A percentile compares a stretch with the other conserved stretches of the same genome.
Conservation (phyloP, 257 asterid genomes). For the Eustoma russellianum region DNA sequence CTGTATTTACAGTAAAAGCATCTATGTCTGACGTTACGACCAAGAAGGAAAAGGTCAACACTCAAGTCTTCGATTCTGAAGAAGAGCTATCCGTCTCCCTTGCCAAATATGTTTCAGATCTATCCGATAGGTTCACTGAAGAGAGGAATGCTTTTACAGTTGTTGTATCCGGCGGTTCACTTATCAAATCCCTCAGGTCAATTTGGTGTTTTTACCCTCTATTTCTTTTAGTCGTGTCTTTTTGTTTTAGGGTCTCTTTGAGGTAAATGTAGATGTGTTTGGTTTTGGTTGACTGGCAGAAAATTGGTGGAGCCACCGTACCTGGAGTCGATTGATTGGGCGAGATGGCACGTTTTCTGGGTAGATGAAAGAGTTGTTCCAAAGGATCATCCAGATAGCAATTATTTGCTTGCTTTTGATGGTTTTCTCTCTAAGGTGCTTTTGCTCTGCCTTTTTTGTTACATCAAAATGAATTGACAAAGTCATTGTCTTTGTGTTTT, state of each 20-base stretch:
- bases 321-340: conserved; percentile 71
- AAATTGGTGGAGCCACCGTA: conserved; percentile 71
- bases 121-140: conserved; percentile 29
- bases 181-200: conserved; percentile 73
- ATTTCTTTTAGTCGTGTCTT: neutral
- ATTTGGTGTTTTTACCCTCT: neutral
- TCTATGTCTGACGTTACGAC: conserved; percentile 59
- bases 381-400: conserved; percentile 86
- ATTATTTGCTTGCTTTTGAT: conserved; percentile 67
- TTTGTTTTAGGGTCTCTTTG: neutral
- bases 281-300: conserved; percentile 31
- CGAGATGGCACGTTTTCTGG: conserved; percentile 90
- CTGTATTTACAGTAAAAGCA: conserved; percentile 20
- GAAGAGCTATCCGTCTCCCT: conserved; percentile 58
- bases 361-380: conserved; percentile 93
- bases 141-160: conserved; percentile 58
- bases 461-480: neutral
- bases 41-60: conserved; percentile 39
- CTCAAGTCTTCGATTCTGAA: conserved; percentile 66
- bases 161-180: conserved; percentile 84
- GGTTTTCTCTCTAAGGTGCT: conserved; percentile 67
- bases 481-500: no score
- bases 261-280: conserved; percentile 9
- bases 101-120: conserved; percentile 57
- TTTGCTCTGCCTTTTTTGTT: neutral